Evolutionary conservation across 2,329 filamentous ascomycete genomes (phyloP), one percentile per base, ranked within the genome.

Genomic region (Aspergillus cejpii): DNA sequence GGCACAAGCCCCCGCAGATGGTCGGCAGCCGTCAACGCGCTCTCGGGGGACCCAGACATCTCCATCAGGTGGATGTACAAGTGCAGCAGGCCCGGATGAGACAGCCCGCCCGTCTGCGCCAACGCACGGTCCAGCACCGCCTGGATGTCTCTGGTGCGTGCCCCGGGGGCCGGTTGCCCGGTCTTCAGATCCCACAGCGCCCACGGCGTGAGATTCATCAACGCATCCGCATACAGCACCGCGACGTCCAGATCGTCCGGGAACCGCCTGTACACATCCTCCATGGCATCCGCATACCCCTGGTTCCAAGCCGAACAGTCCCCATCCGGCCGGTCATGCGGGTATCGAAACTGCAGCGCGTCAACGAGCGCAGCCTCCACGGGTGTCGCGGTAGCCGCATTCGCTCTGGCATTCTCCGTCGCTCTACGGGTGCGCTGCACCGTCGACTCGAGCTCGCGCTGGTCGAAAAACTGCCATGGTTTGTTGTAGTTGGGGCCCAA

Each of bases 401-500:
- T 53, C 2, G 61, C 53, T 31, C 66, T 66, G 1, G 78, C 80
- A 44, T 72, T 48, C 57, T 44, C 59, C 44, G 46, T 72, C 0
- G 76, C 74, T 11, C 60, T 45, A 43, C 74, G 69, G 3, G 77
- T 77, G 23, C 69, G 67, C 31, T 66, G 58, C 5, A 84, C 67
- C 0, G 73, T 53, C 1, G 26, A 62, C 8, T 70, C 63, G 3
- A 83, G 68, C 51, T 89, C 85, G 0, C 69, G 63, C 1, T 73
- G 65, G 43, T 84, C 83, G 52, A 89, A 87, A 19, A 79, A 73
- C 21, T 79, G 76, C 86, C 86, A 89, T 0, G 85, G 81, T 57
- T 89, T 87, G 68, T 90, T 87, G 63, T 85, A 84, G 58, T 91
- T 89, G 3, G 86, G 85, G 0, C 85, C 86, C 0, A 85, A 67